Evolutionary conservation across 495 filamentous ascomycete species (phyloP).

Genomic region (Aspergillus steynii): DNA sequence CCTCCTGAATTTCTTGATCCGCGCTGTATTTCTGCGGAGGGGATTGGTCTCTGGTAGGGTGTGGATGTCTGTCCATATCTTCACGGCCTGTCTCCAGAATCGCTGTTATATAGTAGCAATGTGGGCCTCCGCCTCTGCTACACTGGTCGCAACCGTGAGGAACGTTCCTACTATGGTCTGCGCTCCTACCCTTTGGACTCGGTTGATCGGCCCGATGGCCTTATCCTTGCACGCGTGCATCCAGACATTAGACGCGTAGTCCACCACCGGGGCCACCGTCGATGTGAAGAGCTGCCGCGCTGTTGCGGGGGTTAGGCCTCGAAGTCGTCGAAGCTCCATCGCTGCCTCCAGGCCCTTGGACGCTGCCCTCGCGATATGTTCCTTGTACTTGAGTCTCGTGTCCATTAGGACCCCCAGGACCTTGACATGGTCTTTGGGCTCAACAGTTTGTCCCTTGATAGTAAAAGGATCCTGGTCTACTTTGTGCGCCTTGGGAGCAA

Average conservation of each 20-base stretch:
- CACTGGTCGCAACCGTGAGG: conserved; percentile 24
- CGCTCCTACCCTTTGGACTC: conserved; percentile 31
- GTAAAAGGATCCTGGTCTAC: conserved; percentile 23
- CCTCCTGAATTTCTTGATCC: conserved; percentile 15
- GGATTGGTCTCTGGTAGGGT: conserved; percentile 25
- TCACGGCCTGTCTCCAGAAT: conserved; percentile 26
- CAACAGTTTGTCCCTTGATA: conserved; percentile 27
- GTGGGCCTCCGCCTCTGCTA: conserved; percentile 28
- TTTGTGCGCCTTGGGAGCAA: conserved; percentile 25
- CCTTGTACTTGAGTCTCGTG: conserved; percentile 26
- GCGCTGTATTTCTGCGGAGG: conserved; percentile 17
- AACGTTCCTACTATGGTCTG: conserved; percentile 33
- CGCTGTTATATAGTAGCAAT: conserved; percentile 23
- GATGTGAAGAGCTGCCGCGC: conserved; percentile 31
- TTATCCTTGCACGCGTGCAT: conserved; percentile 31
- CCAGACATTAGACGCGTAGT: conserved; percentile 37
- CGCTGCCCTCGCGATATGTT: conserved; percentile 25
- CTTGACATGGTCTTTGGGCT: conserved; percentile 24
- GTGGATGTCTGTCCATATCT: conserved; percentile 27
- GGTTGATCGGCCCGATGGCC: conserved; percentile 9
- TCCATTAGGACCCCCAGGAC: conserved; percentile 23
- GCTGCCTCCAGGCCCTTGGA: conserved; percentile 32
- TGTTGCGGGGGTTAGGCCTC: conserved; percentile 27
- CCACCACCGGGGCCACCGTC: conserved; percentile 31
- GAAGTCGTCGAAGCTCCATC: conserved; percentile 32